Base-by-base conservation (phyloP, 2,329 filamentous ascomycete genomes). In the Tolypocladium nubicola region DNA sequence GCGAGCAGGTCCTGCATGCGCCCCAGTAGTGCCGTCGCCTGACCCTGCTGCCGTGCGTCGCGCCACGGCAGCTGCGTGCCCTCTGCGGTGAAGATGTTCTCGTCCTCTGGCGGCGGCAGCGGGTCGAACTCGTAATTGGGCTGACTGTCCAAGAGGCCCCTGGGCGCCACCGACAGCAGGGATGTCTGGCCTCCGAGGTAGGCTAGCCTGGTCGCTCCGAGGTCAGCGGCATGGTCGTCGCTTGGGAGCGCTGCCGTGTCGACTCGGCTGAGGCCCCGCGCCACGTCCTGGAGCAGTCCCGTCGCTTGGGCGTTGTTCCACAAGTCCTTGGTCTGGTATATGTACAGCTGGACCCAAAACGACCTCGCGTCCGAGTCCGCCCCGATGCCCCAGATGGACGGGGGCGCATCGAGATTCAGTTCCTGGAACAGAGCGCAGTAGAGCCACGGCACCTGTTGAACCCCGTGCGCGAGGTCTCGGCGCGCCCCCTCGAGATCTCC, bases 81-180 rank as follows among this genome's bases (percentile, higher is more conserved):
- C 11, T 71, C 64, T 58, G 73, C 68, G 0, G 75, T 76, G 61
- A 83, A 82, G 11, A 79, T 68, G 60, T 84, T 84, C 10, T 79
- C 72, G 19, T 73, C 71, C 41, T 82, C 73, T 0, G 79, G 71
- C 1, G 91, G 92, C 23, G 91, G 90, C 16, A 96, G 74, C 1
- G 90, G 90, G 67, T 96, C 92, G 26, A 90, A 94, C 21, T 89
- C 83, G 61, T 88, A 84, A 64, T 84, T 91, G 2, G 86, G 85
- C 52, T 84, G 77, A 39, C 79, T 75, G 21, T 80, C 77, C 13
- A 90, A 84, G 64, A 90, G 80, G 10, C 75, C 72, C 1, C 79
- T 77, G 1, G 91, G 89, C 8, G 94, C 78, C 43, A 88, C 75
- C 0, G 82, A 79, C 64, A 93, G 87, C 26, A 96, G 79, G 1